These are phyloP conservation scores for Parietichytrium sp. DNA, from an alignment of 108 stramenopile genomes.

Conservation along the genomic window DNA sequence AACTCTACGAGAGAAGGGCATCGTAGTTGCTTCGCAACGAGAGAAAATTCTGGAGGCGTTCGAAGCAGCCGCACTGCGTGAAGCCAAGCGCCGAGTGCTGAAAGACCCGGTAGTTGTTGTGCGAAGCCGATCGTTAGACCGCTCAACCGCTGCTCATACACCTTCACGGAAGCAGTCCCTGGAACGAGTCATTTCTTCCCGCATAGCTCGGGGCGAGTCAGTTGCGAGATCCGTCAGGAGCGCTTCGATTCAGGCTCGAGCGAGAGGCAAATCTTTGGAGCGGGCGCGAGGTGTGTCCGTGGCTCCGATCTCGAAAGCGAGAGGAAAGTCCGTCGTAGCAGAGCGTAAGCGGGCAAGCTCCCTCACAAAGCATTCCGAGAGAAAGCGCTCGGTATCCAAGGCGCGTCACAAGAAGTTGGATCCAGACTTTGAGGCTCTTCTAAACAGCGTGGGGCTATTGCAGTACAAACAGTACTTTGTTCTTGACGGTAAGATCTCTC, in stretches of 20 bases:
- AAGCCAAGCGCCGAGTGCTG: neutral
- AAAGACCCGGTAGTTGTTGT: too few relatives aligned
- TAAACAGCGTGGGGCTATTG: neutral
- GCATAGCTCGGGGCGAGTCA: too few relatives aligned
- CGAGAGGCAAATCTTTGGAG: too few relatives aligned
- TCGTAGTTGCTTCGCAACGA: neutral
- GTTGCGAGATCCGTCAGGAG: too few relatives aligned
- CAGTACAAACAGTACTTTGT: slow-evolving; percentile 7
- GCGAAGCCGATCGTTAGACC: too few relatives aligned
- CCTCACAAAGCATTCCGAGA: neutral
- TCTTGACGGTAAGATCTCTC: neutral
- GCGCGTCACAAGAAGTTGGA: slow-evolving; percentile 12
- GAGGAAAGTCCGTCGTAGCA: too few relatives aligned
- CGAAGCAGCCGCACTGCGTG: neutral
- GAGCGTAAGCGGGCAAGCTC: neutral
- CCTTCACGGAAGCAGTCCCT: too few relatives aligned
- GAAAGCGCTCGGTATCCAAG: neutral
- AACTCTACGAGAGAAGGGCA: slow-evolving; percentile 2
- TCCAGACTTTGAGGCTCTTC: neutral
- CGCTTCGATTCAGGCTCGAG: too few relatives aligned
- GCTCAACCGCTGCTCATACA: too few relatives aligned
- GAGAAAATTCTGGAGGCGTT: neutral
- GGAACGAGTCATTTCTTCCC: too few relatives aligned
- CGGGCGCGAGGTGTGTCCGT: too few relatives aligned
- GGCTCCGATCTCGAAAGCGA: too few relatives aligned